Percentiles rank a stretch among this genome's conserved stretches.
phyloP scores from a whole-genome alignment of 2,329 filamentous ascomycete genomes.

The Rasamsonia emersonii region DNA sequence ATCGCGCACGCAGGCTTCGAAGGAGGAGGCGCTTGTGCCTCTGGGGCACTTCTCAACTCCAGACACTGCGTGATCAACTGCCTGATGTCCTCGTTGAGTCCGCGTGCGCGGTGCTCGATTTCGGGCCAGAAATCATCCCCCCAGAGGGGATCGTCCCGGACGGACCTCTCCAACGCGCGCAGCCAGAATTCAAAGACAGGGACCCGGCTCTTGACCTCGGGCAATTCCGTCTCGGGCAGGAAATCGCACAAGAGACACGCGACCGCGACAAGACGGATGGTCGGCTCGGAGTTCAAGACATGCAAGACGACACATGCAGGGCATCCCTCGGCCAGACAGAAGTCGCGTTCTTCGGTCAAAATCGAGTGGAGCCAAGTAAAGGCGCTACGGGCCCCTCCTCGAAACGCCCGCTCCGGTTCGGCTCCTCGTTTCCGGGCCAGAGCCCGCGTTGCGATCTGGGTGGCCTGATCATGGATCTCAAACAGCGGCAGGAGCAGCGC shows the following conservation, averaged over 20 bases:
- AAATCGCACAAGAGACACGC: constrained; percentile 32
- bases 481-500: constrained; percentile 51
- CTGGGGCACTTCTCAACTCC: constrained; percentile 20
- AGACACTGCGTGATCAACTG: constrained; percentile 32
- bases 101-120: constrained; percentile 31
- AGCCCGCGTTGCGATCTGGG: constrained; percentile 41
- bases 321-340: constrained; percentile 49
- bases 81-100: constrained; percentile 30
- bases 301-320: constrained; percentile 39
- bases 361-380: constrained; percentile 54
- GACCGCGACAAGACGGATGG: constrained; percentile 34
- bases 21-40: constrained; percentile 15
- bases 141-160: constrained; percentile 37
- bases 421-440: constrained; percentile 40
- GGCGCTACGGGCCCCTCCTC: constrained; percentile 47
- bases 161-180: constrained; percentile 27
- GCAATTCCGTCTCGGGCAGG: constrained; percentile 18
- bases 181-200: constrained; percentile 33
- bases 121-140: constrained; percentile 34
- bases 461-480: constrained; percentile 48
- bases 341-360: constrained; percentile 48
- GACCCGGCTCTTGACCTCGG: constrained; percentile 12
- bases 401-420: constrained; percentile 50
- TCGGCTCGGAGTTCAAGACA: constrained; percentile 36
- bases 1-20: constrained; percentile 12